phyloP scores from a whole-genome alignment of 2,329 filamentous ascomycete species.

The Aspergillaceae sp. region DNA sequence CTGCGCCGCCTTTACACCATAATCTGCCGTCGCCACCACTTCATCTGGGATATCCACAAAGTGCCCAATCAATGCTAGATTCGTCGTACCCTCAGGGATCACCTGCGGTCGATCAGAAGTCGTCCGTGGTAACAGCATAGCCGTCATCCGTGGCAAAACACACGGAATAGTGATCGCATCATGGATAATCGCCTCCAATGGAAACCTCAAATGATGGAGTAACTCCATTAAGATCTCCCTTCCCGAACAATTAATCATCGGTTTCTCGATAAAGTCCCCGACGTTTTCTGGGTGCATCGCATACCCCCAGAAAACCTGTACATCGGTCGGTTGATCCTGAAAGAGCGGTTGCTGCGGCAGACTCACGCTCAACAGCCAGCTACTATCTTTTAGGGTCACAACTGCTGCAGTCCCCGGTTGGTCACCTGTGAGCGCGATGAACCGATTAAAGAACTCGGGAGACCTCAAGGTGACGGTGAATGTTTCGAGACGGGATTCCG shows the following conservation, averaged over 20 bases:
- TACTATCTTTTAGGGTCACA: constrained; percentile 32
- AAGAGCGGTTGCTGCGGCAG: constrained; percentile 38
- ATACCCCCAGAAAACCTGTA: constrained; percentile 35
- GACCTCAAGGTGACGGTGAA: constrained; percentile 35
- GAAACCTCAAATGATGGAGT: constrained; percentile 32
- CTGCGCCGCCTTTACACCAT: constrained; percentile 29
- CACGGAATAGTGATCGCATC: constrained; percentile 28
- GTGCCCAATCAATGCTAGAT: constrained; percentile 35
- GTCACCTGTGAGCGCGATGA: constrained; percentile 22
- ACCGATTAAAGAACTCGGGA: constrained; percentile 21
- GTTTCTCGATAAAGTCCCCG: constrained; percentile 33
- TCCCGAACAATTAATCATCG: constrained; percentile 35
- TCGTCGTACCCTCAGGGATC: constrained; percentile 28
- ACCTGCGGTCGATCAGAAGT: constrained; percentile 32
- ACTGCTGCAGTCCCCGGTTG: constrained; percentile 27
- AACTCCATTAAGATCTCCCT: constrained; percentile 34
- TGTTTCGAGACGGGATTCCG: constrained; percentile 32
- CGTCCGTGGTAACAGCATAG: constrained; percentile 29
- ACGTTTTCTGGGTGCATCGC: constrained; percentile 28
- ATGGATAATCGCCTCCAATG: constrained; percentile 18
- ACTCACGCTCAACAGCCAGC: constrained; percentile 35
- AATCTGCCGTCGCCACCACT: constrained; percentile 33
- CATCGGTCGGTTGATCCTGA: constrained; percentile 24
- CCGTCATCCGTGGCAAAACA: constrained; percentile 35
- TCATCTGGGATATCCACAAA: constrained; percentile 36